Evolutionary conservation across 345 rosid species (phyloP).

Genomic region (Murraya koenigii): DNA sequence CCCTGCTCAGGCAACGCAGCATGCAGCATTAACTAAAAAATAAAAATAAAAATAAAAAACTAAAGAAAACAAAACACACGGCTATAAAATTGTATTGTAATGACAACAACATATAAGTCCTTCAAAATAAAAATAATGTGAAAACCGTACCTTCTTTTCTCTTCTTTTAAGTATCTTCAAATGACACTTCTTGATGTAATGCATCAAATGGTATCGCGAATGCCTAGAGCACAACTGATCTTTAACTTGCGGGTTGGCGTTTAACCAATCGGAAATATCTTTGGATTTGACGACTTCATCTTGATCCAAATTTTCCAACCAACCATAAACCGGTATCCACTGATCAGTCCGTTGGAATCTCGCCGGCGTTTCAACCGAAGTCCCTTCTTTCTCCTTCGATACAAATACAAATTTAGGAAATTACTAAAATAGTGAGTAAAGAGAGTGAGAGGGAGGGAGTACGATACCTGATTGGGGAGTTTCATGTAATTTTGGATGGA

Average conservation of each 20-base stretch:
- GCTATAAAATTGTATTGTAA: background rate
- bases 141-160: slow-evolving; percentile 57
- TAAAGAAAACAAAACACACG: too few relatives aligned
- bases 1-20: slow-evolving; percentile 40
- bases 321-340: slow-evolving; percentile 83
- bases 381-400: slow-evolving; percentile 34
- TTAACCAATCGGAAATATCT: slow-evolving; percentile 83
- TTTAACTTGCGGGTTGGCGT: slow-evolving; percentile 58
- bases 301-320: slow-evolving; percentile 78
- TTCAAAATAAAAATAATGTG: background rate
- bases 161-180: slow-evolving; percentile 87
- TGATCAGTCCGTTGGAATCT: slow-evolving; percentile 89
- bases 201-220: slow-evolving; percentile 91
- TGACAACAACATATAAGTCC: background rate
- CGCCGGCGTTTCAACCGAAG: slow-evolving; percentile 56
- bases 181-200: slow-evolving; percentile 92
- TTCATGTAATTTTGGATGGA: slow-evolving; percentile 78
- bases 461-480: slow-evolving; percentile 39
- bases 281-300: slow-evolving; percentile 85
- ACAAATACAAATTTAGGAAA: background rate
- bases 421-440: background rate
- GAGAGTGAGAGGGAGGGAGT: background rate
- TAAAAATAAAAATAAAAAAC: background rate
- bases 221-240: slow-evolving; percentile 72
- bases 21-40: background rate